Evolutionary conservation across 306 rosid species (phyloP).

Genomic region (Benincasa hispida): DNA sequence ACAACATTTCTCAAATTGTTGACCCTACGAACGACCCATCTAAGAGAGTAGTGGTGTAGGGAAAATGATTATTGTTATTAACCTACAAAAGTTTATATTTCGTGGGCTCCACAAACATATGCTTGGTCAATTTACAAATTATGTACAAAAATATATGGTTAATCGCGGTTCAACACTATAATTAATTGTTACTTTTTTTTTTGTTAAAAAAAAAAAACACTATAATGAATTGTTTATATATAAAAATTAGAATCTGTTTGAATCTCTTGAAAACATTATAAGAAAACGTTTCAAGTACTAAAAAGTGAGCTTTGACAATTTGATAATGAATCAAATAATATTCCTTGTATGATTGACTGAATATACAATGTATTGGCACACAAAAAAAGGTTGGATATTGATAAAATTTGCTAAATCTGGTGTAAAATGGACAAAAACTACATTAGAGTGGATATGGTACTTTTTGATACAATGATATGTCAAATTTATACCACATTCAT

Average conservation of each 20-base stretch:
- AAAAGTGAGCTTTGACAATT: not conserved
- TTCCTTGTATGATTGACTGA: not conserved
- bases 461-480: not conserved
- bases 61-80: not conserved
- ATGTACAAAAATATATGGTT: not conserved
- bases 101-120: not conserved
- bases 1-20: not conserved
- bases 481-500: not conserved
- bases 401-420: not conserved
- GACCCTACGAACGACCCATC: not conserved
- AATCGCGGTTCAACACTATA: not conserved
- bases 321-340: no score
- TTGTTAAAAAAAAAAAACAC: no score
- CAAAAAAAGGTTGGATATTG: not conserved
- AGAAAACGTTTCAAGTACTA: not conserved
- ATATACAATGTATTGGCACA: not conserved
- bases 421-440: not conserved
- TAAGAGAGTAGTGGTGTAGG: not conserved
- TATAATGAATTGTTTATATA: no score
- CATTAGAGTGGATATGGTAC: not conserved
- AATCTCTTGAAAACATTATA: not conserved
- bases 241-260: not conserved
- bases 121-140: not conserved
- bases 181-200: no score
- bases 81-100: not conserved